Evolutionary conservation across 495 filamentous ascomycete species (phyloP).

Genomic region (Darksidea phi): DNA sequence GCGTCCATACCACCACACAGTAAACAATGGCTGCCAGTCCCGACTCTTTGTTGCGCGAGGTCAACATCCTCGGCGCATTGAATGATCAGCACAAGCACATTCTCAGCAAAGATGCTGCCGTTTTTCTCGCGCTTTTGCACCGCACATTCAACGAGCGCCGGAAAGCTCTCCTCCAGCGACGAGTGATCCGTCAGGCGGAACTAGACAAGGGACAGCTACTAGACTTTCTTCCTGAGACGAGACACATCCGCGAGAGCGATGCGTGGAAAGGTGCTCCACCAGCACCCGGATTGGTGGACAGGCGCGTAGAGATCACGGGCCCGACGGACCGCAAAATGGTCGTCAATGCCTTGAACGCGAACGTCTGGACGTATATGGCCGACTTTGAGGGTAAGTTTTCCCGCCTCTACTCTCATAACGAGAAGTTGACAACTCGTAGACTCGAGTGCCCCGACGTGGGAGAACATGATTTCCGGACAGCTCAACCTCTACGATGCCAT

Average conservation of each 20-base stretch:
- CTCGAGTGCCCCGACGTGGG: slow-evolving; percentile 96
- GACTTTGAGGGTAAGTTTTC: slow-evolving; percentile 81
- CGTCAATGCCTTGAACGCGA: slow-evolving; percentile 93
- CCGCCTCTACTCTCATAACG: neutral
- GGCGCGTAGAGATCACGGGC: slow-evolving; percentile 97
- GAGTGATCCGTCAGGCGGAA: slow-evolving; percentile 84
- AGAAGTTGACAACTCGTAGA: slow-evolving; percentile 54
- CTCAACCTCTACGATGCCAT: slow-evolving; percentile 98
- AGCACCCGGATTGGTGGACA: slow-evolving; percentile 89
- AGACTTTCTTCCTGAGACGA: slow-evolving; percentile 95
- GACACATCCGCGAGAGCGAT: slow-evolving; percentile 89
- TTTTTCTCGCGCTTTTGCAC: slow-evolving; percentile 92
- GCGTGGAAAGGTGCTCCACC: slow-evolving; percentile 94
- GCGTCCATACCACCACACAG: slow-evolving; percentile 3
- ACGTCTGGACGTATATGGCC: slow-evolving; percentile 99
- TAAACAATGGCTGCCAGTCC: slow-evolving; percentile 36
- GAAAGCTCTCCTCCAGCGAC: slow-evolving; percentile 85
- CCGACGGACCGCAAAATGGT: slow-evolving; percentile 99
- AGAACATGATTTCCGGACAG: slow-evolving; percentile 99
- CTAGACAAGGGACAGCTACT: slow-evolving; percentile 88
- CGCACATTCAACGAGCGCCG: slow-evolving; percentile 89
- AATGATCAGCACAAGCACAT: slow-evolving; percentile 81
- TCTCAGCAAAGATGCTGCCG: slow-evolving; percentile 84
- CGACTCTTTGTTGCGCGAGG: slow-evolving; percentile 80
- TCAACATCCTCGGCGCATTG: slow-evolving; percentile 76